These are phyloP conservation scores for Hordeum marinum DNA, from an alignment of 176 grass and related monocot species.

Conservation along the genomic window DNA sequence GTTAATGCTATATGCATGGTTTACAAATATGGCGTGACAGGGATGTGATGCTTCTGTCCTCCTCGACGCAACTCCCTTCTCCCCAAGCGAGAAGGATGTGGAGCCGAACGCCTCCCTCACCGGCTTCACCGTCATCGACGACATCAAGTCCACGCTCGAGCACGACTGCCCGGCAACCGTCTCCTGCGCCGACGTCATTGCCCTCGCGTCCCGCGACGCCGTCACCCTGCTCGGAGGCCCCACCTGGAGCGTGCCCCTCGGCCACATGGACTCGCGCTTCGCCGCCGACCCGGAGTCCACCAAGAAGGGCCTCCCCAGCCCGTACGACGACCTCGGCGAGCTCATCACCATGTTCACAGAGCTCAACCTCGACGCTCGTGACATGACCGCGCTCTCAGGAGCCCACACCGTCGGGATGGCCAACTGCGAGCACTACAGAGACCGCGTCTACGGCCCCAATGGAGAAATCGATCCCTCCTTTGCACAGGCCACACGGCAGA, in stretches of 20 bases:
- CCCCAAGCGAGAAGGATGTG: conserved; percentile 43
- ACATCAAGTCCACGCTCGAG: conserved; percentile 56
- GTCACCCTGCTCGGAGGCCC: conserved; percentile 53
- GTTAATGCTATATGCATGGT: no score
- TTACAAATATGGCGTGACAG: background rate
- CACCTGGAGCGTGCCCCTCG: conserved; percentile 55
- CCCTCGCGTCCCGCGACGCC: conserved; percentile 51
- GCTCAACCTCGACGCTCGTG: conserved; percentile 34
- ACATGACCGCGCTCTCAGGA: conserved; percentile 56
- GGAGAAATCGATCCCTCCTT: conserved; percentile 19
- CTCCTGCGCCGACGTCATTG: conserved; percentile 56
- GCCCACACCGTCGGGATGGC: conserved; percentile 41
- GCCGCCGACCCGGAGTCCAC: conserved; percentile 15
- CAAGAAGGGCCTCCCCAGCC: conserved; percentile 26
- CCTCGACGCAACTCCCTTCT: conserved; percentile 31
- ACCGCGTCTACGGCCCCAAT: background rate
- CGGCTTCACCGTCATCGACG: conserved; percentile 52
- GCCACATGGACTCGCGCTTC: conserved; percentile 52
- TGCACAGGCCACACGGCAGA: background rate
- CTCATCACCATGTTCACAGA: conserved; percentile 28
- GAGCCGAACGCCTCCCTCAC: conserved; percentile 25
- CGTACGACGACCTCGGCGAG: background rate
- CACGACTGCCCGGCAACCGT: conserved; percentile 36
- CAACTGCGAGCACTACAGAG: background rate
- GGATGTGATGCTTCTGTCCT: conserved; percentile 61